These are phyloP conservation scores for Cyclospora cayetanensis DNA, from an alignment of 169 alveolate genomes.

Conservation along the genomic window DNA sequence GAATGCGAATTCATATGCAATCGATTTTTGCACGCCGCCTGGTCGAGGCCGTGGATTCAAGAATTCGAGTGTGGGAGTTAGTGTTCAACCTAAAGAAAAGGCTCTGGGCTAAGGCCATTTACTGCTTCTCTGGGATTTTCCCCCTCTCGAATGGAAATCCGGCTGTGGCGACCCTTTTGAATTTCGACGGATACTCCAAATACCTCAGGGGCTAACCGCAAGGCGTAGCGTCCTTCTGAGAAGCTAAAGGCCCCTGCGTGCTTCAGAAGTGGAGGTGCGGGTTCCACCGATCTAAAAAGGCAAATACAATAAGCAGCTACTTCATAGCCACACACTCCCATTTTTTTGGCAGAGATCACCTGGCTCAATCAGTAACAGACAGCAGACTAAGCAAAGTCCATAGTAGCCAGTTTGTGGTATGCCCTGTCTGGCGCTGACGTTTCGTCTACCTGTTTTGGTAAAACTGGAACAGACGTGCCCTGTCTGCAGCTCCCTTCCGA, in stretches of 20 bases:
- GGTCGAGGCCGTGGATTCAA: background rate
- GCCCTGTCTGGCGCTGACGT: too few species aligned
- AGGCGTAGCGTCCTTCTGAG: conserved; percentile 65
- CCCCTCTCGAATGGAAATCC: conserved; percentile 66
- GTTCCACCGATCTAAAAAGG: conserved; percentile 1
- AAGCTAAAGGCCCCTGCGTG: conserved; percentile 55
- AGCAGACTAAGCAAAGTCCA: too few species aligned
- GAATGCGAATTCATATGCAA: background rate
- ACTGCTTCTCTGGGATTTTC: conserved; percentile 69
- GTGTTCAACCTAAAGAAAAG: background rate
- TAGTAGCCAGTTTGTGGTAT: too few species aligned
- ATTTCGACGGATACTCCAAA: conserved; percentile 63
- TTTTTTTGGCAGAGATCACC: too few species aligned
- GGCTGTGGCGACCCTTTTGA: conserved; percentile 44
- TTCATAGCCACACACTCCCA: too few species aligned
- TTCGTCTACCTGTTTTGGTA: conserved; percentile 42
- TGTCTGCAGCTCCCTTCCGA: conserved; percentile 59
- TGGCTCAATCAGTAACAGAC: too few species aligned
- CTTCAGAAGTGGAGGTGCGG: background rate
- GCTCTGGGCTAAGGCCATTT: background rate
- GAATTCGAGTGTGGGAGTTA: background rate
- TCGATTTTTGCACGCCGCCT: background rate
- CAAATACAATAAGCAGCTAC: too few species aligned
- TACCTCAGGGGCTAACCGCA: conserved; percentile 68
- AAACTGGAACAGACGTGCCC: conserved; percentile 42